A percentile compares a stretch with the other conserved stretches of the same genome.
phyloP scores from a whole-genome alignment of 495 filamentous ascomycete genomes.

The Neurospora cerealis region DNA sequence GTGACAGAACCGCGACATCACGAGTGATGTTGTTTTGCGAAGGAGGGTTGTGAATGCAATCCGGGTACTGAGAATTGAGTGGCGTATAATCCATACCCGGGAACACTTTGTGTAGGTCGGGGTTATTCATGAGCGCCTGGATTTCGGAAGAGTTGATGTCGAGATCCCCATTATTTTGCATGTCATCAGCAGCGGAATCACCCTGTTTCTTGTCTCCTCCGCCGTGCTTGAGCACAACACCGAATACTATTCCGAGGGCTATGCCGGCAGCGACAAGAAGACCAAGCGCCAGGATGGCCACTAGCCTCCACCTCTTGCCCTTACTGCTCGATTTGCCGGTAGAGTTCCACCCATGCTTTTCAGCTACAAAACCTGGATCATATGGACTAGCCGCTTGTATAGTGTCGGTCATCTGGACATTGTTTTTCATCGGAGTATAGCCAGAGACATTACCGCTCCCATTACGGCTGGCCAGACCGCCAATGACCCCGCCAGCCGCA shows the following conservation, averaged over 20 bases:
- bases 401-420: constrained; percentile 12
- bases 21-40: constrained; percentile 90
- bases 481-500: constrained; percentile 45
- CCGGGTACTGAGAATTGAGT: constrained; percentile 80
- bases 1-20: constrained; percentile 83
- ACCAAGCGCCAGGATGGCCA: constrained; percentile 51
- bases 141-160: constrained; percentile 69
- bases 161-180: constrained; percentile 53
- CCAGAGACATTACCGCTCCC: constrained; percentile 25
- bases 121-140: constrained; percentile 68
- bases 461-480: constrained; percentile 33
- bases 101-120: constrained; percentile 81
- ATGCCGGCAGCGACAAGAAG: constrained; percentile 58
- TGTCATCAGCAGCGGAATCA: constrained; percentile 30
- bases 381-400: constrained; percentile 8
- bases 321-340: constrained; percentile 40
- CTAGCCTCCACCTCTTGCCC: constrained; percentile 58
- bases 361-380: constrained; percentile 12
- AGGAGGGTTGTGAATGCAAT: constrained; percentile 66
- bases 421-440: constrained; percentile 30
- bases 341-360: constrained; percentile 50
- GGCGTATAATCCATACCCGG: constrained; percentile 97
- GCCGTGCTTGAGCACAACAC: constrained; percentile 47
- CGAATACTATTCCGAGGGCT: constrained; percentile 70
- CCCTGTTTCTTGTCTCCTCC: constrained; percentile 2